Base-by-base conservation (phyloP, 768 basidiomycete genomes). In the Russula virescens region DNA sequence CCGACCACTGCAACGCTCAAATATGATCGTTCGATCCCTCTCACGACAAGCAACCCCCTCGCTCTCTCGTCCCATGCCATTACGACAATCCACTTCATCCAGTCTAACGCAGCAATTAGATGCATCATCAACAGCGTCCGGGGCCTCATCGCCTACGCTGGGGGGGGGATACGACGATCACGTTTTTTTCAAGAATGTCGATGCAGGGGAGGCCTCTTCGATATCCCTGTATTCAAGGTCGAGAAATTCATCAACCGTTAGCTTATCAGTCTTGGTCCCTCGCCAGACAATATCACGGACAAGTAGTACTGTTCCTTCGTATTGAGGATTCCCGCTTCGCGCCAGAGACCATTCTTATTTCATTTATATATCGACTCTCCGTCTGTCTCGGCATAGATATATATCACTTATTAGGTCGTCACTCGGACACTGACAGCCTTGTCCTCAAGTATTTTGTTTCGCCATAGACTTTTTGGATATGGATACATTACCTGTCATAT, bases 201-300 rank as follows among this genome's bases (percentile, higher is more conserved):
- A 62, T 42, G 64, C 55, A 9, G 52, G 54, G 47, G 61, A 66
- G 45, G 65, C 66, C 2, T 58, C 61, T 23, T 62, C 66, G 50
- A 9, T 58, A 61, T 75, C 76, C 25, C 71, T 81, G 53, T 75
- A 82, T 57, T 79, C 81, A 28, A 81, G 88, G 18, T 89, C 88
- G 66, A 77, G 85, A 66, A 89, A 88, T 65, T 77, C 79, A 9
- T 89, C 87, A 5, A 81, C 84, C 72, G 79, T 84, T 71, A 89
- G 81, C 70, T 70, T 89, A 45, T 77, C 82, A 42, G 77, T 75
- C n/a, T 70, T 83, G 62, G 73, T 78, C 35, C 78, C 86, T 47
- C 78, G 85, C 55, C 77, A 75, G 53, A 70, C 76, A 9, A 62
- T 76, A 18, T 75, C 74, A 67, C 76, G 80, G 63, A 70, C 73